Conservation (phyloP, 2,329 filamentous ascomycete species). For the Metarhizium sp. region DNA sequence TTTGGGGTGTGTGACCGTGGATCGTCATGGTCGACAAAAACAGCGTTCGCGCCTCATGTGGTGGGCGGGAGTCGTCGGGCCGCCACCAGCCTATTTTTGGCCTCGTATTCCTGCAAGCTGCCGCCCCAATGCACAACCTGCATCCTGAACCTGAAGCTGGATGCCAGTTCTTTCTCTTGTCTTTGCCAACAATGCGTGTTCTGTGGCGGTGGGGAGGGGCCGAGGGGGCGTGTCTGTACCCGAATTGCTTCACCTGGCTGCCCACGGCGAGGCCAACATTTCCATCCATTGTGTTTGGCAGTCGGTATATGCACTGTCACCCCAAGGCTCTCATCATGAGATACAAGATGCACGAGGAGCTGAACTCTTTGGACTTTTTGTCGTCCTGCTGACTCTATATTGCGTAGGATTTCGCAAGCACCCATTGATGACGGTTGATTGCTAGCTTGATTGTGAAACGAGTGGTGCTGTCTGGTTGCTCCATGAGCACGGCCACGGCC, state of each 20-base stretch:
- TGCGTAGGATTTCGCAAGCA: no score
- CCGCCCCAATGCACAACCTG: not conserved
- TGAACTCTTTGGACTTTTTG: not conserved
- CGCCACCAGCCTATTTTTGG: slow-evolving; percentile 4
- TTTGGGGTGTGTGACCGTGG: not conserved
- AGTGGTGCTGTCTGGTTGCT: no score
- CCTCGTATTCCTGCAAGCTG: slow-evolving; percentile 9
- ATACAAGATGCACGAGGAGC: not conserved
- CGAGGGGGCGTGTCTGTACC: not conserved
- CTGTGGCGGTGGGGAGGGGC: not conserved
- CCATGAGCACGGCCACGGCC: no score
- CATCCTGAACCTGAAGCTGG: slow-evolving; percentile 4
- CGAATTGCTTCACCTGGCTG: not conserved
- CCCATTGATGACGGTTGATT: no score
- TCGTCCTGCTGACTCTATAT: not conserved
- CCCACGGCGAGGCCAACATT: not conserved
- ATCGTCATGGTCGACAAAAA: not conserved
- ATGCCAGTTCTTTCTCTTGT: not conserved
- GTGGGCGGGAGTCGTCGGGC: not conserved
- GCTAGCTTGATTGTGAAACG: no score
- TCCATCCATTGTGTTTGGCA: not conserved
- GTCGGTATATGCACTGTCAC: not conserved
- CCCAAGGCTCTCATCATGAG: not conserved
- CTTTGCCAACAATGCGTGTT: not conserved
- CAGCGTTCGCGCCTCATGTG: not conserved